These are phyloP conservation scores for Luffa aegyptiaca DNA, from an alignment of 306 rosid species.

Conservation along the genomic window DNA sequence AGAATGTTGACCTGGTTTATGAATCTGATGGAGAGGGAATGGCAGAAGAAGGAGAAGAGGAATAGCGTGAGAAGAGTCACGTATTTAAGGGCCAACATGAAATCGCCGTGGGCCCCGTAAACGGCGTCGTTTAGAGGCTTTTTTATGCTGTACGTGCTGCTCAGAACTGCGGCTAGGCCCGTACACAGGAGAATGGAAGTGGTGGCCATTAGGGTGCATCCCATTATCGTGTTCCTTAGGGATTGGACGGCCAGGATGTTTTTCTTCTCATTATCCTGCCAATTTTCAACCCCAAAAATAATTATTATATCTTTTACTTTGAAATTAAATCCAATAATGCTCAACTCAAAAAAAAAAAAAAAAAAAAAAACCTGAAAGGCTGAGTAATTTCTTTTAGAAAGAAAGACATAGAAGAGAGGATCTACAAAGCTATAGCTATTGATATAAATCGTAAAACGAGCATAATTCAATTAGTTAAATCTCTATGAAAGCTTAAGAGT, in stretches of 20 bases:
- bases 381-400: no score
- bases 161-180: conserved; percentile 82
- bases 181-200: conserved; percentile 65
- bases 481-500: no score
- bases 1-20: conserved; percentile 81
- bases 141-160: conserved; percentile 91
- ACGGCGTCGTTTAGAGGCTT: conserved; percentile 71
- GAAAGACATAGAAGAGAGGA: no score
- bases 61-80: conserved; percentile 63
- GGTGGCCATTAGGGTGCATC: conserved; percentile 91
- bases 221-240: conserved; percentile 79
- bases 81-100: conserved; percentile 79
- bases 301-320: not conserved
- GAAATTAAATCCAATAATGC: no score
- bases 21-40: conserved; percentile 78
- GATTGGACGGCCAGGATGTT: conserved; percentile 89
- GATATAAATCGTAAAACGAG: no score
- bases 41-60: conserved; percentile 85
- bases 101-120: conserved; percentile 84
- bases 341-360: no score
- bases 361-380: no score
- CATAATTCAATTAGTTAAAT: no score
- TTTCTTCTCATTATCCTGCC: conserved; percentile 88
- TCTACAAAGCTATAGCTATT: no score
- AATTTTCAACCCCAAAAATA: not conserved